Conservation (phyloP, 257 asterid genomes). For the Avicennia marina region DNA sequence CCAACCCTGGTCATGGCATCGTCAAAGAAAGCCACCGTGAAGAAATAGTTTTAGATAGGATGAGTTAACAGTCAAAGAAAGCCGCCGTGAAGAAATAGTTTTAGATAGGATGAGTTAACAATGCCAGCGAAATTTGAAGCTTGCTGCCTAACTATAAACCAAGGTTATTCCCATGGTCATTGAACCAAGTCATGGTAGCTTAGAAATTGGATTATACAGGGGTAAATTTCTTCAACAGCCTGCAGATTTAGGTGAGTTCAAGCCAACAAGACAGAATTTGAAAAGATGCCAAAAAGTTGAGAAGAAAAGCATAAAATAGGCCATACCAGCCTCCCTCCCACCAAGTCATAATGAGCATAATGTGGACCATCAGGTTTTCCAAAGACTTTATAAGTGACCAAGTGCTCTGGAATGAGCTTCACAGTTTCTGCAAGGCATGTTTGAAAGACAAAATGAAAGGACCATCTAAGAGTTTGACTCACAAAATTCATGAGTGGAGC, state of each 20-base stretch:
- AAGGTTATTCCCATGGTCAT: slow-evolving; percentile 4
- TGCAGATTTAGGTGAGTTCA: slow-evolving; percentile 28
- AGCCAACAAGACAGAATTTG: too few species aligned
- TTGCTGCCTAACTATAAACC: slow-evolving; percentile 11
- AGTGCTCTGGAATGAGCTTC: slow-evolving; percentile 66
- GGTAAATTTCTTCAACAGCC: slow-evolving; percentile 78
- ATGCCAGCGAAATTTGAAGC: slow-evolving; percentile 1
- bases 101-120: not conserved
- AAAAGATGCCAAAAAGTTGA: not conserved
- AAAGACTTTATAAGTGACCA: slow-evolving; percentile 68
- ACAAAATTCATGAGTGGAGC: slow-evolving; percentile 4
- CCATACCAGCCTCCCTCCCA: slow-evolving; percentile 88
- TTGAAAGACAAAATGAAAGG: slow-evolving; percentile 6
- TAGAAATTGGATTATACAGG: slow-evolving; percentile 64
- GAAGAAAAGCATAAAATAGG: not conserved
- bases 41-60: too few species aligned
- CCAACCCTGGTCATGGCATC: too few species aligned
- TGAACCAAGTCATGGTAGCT: slow-evolving; percentile 42
- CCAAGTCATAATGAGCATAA: slow-evolving; percentile 97
- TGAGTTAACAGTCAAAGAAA: not conserved
- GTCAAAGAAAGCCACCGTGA: too few species aligned
- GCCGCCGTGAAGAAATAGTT: slow-evolving; percentile 4
- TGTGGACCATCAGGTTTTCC: slow-evolving; percentile 85
- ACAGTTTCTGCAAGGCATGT: slow-evolving; percentile 57
- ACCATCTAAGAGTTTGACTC: not conserved